Base-by-base conservation (phyloP, 2,329 filamentous ascomycete species). In the Colletotrichum truncatum region DNA sequence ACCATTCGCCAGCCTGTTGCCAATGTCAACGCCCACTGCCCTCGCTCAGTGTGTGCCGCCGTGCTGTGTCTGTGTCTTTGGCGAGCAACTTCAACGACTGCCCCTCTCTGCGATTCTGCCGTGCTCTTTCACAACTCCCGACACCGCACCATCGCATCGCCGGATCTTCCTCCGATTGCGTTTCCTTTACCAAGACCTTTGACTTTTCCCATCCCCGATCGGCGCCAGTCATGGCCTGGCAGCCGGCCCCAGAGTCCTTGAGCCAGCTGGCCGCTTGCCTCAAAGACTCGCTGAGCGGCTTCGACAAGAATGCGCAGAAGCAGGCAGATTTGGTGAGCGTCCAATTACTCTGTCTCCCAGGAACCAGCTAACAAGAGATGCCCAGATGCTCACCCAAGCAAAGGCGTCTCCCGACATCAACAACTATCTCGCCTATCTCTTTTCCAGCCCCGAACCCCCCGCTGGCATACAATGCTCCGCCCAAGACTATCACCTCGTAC, bases 361-460 rank as follows among this genome's bases (percentile, higher is more conserved):
- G 14, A 39, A 14, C 16, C 9, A 21, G 26, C 71, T 74, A 67
- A 75, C 70, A 64, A 55, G 54, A 26, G 41, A 56, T 52, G 49
- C 58, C 28, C 73, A 98, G 96, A 97, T 98, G 93, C 92, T 99
- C 72, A 85, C 89, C 70, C 92, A 97, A 81, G 96, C 95, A 67
- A 97, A 93, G 77, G 82, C 85, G 55, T 96, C 93, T 10, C 94
- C 94, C 51, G 95, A 98, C 77, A 93, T 98, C 83, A 95, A 97
- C 83, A 98, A 98, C 81, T 99, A 99, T 79, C 89, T 99, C 45
- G 92, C 93, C 71, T 98, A 92, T 79, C 87, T 99, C 68, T 93
- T 97, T 79, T 93, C 92, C 66, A 93, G 87, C 72, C 77, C 88
- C 61, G 85, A 89, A 68, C 82, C 85, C 53, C 88, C 91, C 48